Percentiles rank a stretch among this genome's conserved stretches.
These are phyloP conservation scores for Aspergillus brunneoviolaceus DNA, from an alignment of 2,329 filamentous ascomycete genomes.

Conservation along the genomic window DNA sequence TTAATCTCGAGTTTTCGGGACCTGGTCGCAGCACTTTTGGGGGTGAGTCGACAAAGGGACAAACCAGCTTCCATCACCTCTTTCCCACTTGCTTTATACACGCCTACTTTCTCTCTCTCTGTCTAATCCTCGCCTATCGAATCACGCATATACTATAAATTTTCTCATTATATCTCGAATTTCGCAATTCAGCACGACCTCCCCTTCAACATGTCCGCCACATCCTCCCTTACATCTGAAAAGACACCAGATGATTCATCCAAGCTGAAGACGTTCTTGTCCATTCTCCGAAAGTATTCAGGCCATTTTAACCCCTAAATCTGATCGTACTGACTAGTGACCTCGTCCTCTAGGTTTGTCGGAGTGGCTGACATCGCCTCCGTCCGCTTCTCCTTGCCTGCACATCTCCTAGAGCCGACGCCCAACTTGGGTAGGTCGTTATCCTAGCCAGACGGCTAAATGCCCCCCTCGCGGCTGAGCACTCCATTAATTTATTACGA, in stretches of 20 bases:
- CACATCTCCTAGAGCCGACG: slow-evolving; percentile 91
- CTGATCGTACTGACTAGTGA: slow-evolving; percentile 5
- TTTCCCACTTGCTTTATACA: neutral
- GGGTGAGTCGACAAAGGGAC: neutral
- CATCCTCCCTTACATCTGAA: slow-evolving; percentile 42
- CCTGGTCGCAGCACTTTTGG: neutral
- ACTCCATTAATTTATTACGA: slow-evolving; percentile 15
- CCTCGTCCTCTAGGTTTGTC: slow-evolving; percentile 68
- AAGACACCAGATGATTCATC: slow-evolving; percentile 73
- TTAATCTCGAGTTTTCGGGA: neutral
- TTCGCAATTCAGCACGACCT: neutral
- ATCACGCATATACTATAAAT: neutral
- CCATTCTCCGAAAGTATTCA: slow-evolving; percentile 77
- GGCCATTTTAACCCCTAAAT: neutral
- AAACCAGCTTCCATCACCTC: neutral
- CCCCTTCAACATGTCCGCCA: slow-evolving; percentile 28
- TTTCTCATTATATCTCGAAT: neutral
- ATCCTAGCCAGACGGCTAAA: neutral
- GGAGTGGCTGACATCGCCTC: slow-evolving; percentile 93
- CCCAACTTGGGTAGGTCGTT: slow-evolving; percentile 71
- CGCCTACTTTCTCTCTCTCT: neutral
- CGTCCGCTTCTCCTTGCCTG: slow-evolving; percentile 92
- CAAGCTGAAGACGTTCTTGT: slow-evolving; percentile 84
- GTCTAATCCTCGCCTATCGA: neutral
- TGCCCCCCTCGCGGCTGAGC: neutral